Conservation (phyloP, 2,329 filamentous ascomycete genomes). For the Ceratocystis diversiconidia region DNA sequence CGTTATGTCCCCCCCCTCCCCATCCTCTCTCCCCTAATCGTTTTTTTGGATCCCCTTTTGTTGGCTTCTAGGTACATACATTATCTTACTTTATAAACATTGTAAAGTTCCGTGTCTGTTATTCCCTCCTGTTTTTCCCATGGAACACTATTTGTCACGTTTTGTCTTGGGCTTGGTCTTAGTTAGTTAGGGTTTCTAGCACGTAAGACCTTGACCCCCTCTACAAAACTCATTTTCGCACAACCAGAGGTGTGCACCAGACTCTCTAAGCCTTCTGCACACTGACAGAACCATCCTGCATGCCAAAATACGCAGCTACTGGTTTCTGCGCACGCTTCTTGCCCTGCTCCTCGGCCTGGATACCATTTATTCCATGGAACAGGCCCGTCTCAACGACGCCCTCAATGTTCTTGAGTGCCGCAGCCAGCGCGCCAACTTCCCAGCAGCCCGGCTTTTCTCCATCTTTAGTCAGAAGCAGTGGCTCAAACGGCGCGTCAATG, state of each 20-base stretch:
- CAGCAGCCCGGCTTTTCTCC: constrained; percentile 32
- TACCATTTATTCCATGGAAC: constrained; percentile 70
- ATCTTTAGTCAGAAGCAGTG: constrained; percentile 51
- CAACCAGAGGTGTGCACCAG: background rate
- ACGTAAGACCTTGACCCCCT: too few relatives aligned
- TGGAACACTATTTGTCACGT: background rate
- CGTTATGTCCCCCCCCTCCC: background rate
- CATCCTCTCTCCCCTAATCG: constrained; percentile 9
- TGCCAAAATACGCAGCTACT: constrained; percentile 86
- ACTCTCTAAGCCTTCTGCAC: constrained; percentile 7
- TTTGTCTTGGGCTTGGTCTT: background rate
- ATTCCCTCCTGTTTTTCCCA: background rate
- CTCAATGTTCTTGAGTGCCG: constrained; percentile 57
- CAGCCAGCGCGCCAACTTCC: constrained; percentile 44
- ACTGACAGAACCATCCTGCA: constrained; percentile 49
- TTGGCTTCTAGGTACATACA: constrained; percentile 16
- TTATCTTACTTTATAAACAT: constrained; percentile 13
- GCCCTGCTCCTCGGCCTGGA: constrained; percentile 40
- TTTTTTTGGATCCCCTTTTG: background rate
- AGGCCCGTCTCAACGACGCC: constrained; percentile 87
- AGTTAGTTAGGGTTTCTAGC: too few relatives aligned
- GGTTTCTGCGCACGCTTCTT: constrained; percentile 72
- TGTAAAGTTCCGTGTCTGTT: background rate
- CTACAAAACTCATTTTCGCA: too few relatives aligned
- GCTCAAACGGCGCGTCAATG: constrained; percentile 77